phyloP scores from a whole-genome alignment of 2,329 filamentous ascomycete genomes.

The Metarhizium brunneum region DNA sequence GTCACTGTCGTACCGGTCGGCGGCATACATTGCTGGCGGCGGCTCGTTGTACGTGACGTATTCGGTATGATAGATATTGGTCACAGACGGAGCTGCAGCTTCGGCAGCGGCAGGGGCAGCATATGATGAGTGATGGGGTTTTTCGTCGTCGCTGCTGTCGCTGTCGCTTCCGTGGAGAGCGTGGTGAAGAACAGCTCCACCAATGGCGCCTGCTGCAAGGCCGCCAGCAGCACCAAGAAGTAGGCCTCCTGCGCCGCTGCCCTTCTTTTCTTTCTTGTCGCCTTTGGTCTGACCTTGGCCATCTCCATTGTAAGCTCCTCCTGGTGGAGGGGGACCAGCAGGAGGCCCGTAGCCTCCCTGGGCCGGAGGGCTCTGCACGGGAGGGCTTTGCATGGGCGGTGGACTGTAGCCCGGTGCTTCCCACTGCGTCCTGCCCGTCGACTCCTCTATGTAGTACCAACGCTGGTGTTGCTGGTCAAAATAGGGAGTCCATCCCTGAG shows the following conservation, averaged over 20 bases:
- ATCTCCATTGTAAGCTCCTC: slow-evolving; percentile 7
- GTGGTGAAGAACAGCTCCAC: slow-evolving; percentile 48
- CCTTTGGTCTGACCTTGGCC: slow-evolving; percentile 7
- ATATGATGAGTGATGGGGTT: slow-evolving; percentile 2
- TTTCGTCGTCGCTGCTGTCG: slow-evolving; percentile 10
- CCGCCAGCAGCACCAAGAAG: slow-evolving; percentile 51
- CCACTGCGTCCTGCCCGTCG: slow-evolving; percentile 55
- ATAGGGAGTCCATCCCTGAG: slow-evolving; percentile 52
- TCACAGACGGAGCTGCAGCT: slow-evolving; percentile 20
- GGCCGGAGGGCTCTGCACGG: slow-evolving; percentile 12
- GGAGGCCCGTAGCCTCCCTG: slow-evolving; percentile 12
- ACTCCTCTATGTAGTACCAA: slow-evolving; percentile 56
- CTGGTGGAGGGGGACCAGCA: not conserved
- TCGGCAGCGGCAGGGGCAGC: slow-evolving; percentile 19
- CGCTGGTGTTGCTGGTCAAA: slow-evolving; percentile 53
- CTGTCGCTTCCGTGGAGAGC: slow-evolving; percentile 27
- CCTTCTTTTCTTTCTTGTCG: slow-evolving; percentile 21
- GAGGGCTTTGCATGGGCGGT: slow-evolving; percentile 12
- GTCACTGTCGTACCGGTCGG: slow-evolving; percentile 31
- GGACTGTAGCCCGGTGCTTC: slow-evolving; percentile 38
- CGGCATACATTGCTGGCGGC: slow-evolving; percentile 9
- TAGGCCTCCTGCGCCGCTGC: slow-evolving; percentile 41
- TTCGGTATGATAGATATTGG: not conserved
- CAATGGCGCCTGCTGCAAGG: slow-evolving; percentile 46
- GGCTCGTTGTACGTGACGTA: not conserved